A percentile compares a stretch with the other conserved stretches of the same genome.
Evolutionary conservation across 805 yeast species (phyloP).

Genomic region (Candida boidinii): DNA sequence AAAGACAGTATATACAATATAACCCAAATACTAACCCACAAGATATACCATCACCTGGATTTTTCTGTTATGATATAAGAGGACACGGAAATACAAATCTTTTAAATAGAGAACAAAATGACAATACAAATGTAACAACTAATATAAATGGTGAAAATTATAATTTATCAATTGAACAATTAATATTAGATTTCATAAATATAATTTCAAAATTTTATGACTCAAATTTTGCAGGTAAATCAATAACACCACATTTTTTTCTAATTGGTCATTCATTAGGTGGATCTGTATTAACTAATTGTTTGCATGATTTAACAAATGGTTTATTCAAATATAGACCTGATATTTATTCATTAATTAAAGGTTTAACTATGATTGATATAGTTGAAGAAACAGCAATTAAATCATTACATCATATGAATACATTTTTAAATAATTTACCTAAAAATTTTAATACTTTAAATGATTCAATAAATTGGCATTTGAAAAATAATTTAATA

Average conservation of each 20-base stretch:
- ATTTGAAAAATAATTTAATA: slow-evolving; percentile 46
- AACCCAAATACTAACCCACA: slow-evolving; percentile 9
- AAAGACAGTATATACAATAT: too few relatives aligned
- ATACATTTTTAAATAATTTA: slow-evolving; percentile 50
- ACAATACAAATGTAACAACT: too few relatives aligned
- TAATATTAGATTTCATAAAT: slow-evolving; percentile 50
- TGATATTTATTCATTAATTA: slow-evolving; percentile 23
- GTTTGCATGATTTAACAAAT: slow-evolving; percentile 20
- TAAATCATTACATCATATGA: slow-evolving; percentile 59
- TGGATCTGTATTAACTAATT: slow-evolving; percentile 69
- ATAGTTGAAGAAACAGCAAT: slow-evolving; percentile 93
- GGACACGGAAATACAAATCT: slow-evolving; percentile 65
- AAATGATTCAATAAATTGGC: slow-evolving; percentile 75
- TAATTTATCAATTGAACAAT: slow-evolving; percentile 37
- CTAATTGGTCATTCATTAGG: slow-evolving; percentile 90
- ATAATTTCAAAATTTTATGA: slow-evolving; percentile 34
- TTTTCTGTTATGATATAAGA: slow-evolving; percentile 69
- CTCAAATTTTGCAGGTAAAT: slow-evolving; percentile 6
- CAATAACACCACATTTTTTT: slow-evolving; percentile 32
- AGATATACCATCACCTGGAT: slow-evolving; percentile 41
- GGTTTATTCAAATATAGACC: slow-evolving; percentile 9
- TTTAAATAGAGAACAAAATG: slow-evolving; percentile 9
- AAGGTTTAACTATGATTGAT: slow-evolving; percentile 76
- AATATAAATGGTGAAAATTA: slow-evolving; percentile 14
- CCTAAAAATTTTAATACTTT: slow-evolving; percentile 51